Base-by-base conservation (phyloP, 2,329 filamentous ascomycete species). In the Ilyonectria destructans region DNA sequence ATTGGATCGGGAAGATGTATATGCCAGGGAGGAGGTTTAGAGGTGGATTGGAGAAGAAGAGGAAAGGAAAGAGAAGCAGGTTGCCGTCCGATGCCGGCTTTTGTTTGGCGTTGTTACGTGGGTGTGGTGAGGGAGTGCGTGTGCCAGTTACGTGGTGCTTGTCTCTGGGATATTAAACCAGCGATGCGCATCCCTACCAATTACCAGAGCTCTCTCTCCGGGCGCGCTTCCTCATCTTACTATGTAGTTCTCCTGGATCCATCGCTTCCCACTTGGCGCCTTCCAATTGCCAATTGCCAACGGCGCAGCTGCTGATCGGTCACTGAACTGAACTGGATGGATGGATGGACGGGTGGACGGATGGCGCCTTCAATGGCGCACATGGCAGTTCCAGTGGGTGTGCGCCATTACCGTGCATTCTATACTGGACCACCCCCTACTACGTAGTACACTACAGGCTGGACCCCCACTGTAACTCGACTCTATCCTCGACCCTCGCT, bases 361-460 rank as follows among this genome's bases (percentile, higher is more conserved):
- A 76, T 76, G 70, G 70, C 74, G 72, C 69, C 74, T 75, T 76
- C 46, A 58, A 57, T 67, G 68, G 68, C 59, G 62, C 62, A 59
- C 58, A 70, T 71, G 69, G 57, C 66, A 65, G 62, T 40, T 40
- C 58, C 35, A 65, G 48, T 21, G 52, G 29, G 46, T 49, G 56
- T 63, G 65, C 65, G 60, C 60, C 56, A 64, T 68, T 68, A 45
- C 60, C 58, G 37, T 59, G 59, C 45, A 46, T 54, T 35, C 19
- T 37, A n/a, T 29, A 54, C 29, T 35, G 51, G 51, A 33, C 29
- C 46, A 15, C 8, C 23, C 13, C 45, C n/a, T n/a, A n/a, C n/a
- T n/a, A n/a, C n/a, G n/a, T n/a, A n/a, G n/a, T n/a, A 15, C 17
- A 17, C 10, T 35, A 21, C 49, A 31, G 49, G 49, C 29, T 33